phyloP scores from a whole-genome alignment of 192 early-diverging fungal genomes.

The Neocallimastix lanati region DNA sequence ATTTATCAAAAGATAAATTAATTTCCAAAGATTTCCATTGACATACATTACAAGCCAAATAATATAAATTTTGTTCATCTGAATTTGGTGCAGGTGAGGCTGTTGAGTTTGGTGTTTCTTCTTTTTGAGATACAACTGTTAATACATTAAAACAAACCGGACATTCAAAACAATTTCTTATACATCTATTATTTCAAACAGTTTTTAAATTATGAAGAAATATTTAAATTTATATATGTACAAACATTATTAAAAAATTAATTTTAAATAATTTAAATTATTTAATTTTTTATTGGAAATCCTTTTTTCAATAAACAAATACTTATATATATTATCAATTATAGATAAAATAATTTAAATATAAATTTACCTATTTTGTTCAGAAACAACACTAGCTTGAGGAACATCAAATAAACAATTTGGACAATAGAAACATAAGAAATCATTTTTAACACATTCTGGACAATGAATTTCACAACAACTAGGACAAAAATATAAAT shows the following conservation, averaged over 20 bases:
- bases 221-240: too few species aligned
- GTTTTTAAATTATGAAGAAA: too few species aligned
- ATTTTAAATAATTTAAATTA: too few species aligned
- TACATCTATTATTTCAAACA: conserved; percentile 44
- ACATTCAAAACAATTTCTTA: conserved; percentile 85
- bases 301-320: too few species aligned
- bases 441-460: conserved; percentile 65
- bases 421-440: conserved; percentile 81
- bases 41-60: conserved; percentile 69
- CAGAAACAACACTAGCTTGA: conserved; percentile 86
- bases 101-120: background rate
- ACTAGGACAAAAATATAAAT: conserved; percentile 75
- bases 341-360: background rate
- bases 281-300: too few species aligned
- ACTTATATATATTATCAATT: too few species aligned
- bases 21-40: conserved; percentile 86
- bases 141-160: conserved; percentile 67
- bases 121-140: conserved; percentile 27
- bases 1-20: conserved; percentile 79
- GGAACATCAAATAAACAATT: conserved; percentile 95
- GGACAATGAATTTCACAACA: conserved; percentile 67
- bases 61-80: conserved; percentile 27
- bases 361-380: conserved; percentile 55
- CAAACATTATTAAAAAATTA: too few species aligned
- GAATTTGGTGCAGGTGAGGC: conserved; percentile 3